Conservation (phyloP, 331 rosid species). For the Rhamnella rubrinervis region DNA sequence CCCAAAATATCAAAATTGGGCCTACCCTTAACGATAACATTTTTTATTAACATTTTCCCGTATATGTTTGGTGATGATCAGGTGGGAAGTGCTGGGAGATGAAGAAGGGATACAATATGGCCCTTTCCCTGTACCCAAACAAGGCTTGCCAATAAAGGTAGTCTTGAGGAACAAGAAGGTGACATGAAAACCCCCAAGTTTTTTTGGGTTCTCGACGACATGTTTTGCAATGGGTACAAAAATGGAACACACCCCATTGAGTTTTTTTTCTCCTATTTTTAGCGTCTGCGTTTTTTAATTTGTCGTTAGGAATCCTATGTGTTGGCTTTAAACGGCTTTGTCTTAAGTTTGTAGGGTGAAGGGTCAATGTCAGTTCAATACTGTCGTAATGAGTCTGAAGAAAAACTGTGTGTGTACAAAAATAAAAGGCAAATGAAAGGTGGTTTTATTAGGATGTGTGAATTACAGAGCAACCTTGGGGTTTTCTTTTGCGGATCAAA, state of each 20-base stretch:
- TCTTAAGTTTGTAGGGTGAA: constrained; percentile 7
- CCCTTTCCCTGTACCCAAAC: constrained; percentile 84
- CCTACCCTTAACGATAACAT: too few relatives aligned
- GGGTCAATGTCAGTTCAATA: constrained; percentile 18
- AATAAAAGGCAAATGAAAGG: constrained; percentile 6
- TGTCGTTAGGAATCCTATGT: constrained; percentile 40
- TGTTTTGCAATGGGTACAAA: constrained; percentile 32
- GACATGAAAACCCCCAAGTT: constrained; percentile 11
- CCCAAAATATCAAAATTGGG: too few relatives aligned
- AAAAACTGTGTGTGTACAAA: constrained; percentile 13
- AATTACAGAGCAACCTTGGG: constrained; percentile 4
- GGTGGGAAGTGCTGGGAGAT: constrained; percentile 60
- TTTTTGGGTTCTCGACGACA: constrained; percentile 30
- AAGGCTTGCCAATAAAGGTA: constrained; percentile 63
- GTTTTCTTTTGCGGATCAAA: constrained; percentile 26
- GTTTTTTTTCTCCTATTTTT: not conserved
- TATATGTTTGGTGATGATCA: constrained; percentile 10
- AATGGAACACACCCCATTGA: constrained; percentile 20
- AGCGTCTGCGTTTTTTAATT: not conserved
- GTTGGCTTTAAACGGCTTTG: not conserved
- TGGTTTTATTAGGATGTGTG: constrained; percentile 9
- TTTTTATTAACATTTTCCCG: too few relatives aligned
- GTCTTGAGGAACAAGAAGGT: constrained; percentile 32
- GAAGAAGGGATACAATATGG: constrained; percentile 69
- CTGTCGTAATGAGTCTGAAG: constrained; percentile 12